Conservation (phyloP, 2,329 filamentous ascomycete species). For the Exophiala viscosa region DNA sequence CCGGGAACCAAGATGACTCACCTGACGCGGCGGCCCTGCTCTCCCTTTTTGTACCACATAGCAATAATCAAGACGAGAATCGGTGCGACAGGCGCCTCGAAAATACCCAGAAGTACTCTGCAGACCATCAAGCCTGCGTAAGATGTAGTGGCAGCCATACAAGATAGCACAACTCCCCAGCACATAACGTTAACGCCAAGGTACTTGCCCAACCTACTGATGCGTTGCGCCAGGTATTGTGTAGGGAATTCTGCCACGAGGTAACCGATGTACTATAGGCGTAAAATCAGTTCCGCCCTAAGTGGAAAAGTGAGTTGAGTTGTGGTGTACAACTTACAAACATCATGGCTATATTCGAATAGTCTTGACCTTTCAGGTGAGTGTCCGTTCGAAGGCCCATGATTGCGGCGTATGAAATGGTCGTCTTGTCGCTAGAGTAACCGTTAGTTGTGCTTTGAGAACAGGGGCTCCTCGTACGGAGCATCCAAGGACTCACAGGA, state of each 20-base stretch:
- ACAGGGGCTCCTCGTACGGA: neutral
- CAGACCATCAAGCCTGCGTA: conserved; percentile 44
- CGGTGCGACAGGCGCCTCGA: conserved; percentile 49
- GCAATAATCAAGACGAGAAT: conserved; percentile 51
- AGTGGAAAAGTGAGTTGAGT: neutral
- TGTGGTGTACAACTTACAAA: conserved; percentile 33
- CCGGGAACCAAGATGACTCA: too few relatives aligned
- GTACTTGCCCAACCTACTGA: conserved; percentile 27
- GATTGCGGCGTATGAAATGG: conserved; percentile 54
- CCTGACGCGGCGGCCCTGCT: conserved; percentile 31
- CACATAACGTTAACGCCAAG: conserved; percentile 21
- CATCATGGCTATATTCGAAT: conserved; percentile 54
- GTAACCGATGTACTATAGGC: conserved; percentile 45
- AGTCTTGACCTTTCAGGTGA: conserved; percentile 46
- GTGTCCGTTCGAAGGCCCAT: conserved; percentile 54
- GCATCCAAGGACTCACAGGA: conserved; percentile 17
- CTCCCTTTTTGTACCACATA: conserved; percentile 50
- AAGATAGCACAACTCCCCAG: conserved; percentile 46
- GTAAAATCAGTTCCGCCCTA: neutral
- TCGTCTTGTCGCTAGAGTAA: conserved; percentile 27
- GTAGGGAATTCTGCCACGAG: conserved; percentile 45
- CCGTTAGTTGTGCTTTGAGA: neutral
- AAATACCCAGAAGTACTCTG: conserved; percentile 46
- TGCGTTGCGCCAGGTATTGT: conserved; percentile 34
- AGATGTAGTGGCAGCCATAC: conserved; percentile 40